A percentile compares a stretch with the other conserved stretches of the same genome.
Conservation (phyloP, 2,329 filamentous ascomycete genomes). For the Lasiodiplodia gonubiensis region DNA sequence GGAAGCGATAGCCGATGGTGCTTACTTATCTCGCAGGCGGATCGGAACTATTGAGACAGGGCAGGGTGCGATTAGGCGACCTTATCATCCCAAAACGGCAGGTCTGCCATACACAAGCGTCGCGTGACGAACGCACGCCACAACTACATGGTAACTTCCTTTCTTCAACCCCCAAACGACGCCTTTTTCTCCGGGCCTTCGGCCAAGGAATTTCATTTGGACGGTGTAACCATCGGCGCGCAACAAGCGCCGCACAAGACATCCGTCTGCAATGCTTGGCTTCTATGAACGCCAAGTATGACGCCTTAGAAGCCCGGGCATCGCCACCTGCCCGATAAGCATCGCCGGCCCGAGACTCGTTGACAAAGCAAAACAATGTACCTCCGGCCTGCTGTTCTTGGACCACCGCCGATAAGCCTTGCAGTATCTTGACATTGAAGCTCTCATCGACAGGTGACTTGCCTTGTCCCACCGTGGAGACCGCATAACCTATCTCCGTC, state of each 20-base stretch:
- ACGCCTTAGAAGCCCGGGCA: background rate
- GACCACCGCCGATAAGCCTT: background rate
- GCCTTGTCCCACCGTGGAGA: background rate
- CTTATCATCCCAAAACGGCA: constrained; percentile 21
- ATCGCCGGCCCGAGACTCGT: background rate
- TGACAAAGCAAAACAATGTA: background rate
- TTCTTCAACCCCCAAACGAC: background rate
- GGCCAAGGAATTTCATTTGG: background rate
- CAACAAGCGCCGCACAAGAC: constrained; percentile 1
- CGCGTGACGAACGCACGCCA: constrained; percentile 12
- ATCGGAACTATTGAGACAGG: background rate
- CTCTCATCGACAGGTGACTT: background rate
- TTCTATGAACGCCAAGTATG: constrained; percentile 1
- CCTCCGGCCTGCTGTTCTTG: background rate
- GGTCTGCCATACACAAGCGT: constrained; percentile 12
- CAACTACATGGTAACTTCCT: constrained; percentile 2
- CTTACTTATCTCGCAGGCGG: constrained; percentile 4
- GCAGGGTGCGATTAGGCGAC: background rate
- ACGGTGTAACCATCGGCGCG: background rate
- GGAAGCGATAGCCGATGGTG: background rate
- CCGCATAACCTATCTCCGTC: background rate
- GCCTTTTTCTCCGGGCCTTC: background rate
- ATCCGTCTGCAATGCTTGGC: background rate
- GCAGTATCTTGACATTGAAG: background rate
- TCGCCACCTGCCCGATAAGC: constrained; percentile 20